These are phyloP conservation scores for Globisporangium iwayamae DNA, from an alignment of 352 stramenopile genomes.

Conservation along the genomic window DNA sequence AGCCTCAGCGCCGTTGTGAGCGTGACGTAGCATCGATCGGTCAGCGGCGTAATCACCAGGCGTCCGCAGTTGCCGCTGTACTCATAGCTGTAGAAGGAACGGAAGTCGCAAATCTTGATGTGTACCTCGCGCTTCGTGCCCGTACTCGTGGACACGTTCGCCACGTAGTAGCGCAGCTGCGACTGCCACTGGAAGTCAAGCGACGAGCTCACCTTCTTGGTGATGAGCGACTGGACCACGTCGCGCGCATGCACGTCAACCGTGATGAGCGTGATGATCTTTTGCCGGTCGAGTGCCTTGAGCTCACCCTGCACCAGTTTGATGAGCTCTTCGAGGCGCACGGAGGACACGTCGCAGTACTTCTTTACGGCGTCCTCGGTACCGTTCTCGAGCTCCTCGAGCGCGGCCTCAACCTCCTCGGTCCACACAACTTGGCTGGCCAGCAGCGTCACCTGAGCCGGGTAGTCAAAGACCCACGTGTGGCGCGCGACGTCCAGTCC, in stretches of 20 bases:
- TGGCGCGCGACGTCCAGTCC: constrained; percentile 74
- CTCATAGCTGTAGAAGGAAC: constrained; percentile 93
- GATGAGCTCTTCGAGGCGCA: constrained; percentile 91
- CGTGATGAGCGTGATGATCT: constrained; percentile 98
- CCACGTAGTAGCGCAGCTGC: constrained; percentile 92
- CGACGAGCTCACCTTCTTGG: constrained; percentile 90
- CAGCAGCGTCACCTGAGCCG: constrained; percentile 75
- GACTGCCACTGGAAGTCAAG: constrained; percentile 95
- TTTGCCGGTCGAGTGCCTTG: constrained; percentile 68
- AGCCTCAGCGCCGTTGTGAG: constrained; percentile 77
- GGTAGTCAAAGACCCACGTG: constrained; percentile 91
- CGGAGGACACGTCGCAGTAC: constrained; percentile 91
- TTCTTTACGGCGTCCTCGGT: constrained; percentile 95
- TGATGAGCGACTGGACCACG: constrained; percentile 90
- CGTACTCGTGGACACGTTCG: constrained; percentile 40
- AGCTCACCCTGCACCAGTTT: constrained; percentile 90
- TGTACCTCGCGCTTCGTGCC: constrained; percentile 64
- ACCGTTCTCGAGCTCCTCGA: constrained; percentile 94
- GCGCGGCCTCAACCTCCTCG: constrained; percentile 85
- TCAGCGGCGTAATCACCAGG: constrained; percentile 82
- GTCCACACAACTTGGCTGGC: constrained; percentile 94
- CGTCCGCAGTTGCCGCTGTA: constrained; percentile 94
- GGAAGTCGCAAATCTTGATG: constrained; percentile 91
- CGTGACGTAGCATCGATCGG: constrained; percentile 83
- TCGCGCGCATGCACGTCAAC: constrained; percentile 96